Base-by-base conservation (phyloP, 495 filamentous ascomycete species). In the Lepraria neglecta region DNA sequence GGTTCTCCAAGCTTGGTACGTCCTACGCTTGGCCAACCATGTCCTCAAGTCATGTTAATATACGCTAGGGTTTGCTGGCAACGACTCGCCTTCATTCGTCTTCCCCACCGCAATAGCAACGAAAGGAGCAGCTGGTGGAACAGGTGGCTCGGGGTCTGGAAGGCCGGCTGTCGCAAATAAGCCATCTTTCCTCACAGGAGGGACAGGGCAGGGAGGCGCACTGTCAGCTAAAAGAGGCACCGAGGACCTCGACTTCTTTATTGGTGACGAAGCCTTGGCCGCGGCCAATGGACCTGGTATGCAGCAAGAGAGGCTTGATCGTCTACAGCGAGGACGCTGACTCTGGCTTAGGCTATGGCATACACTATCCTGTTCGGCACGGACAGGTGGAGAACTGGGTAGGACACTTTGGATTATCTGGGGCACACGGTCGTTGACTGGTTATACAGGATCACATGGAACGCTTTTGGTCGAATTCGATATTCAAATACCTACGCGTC, bases 371-470 rank as follows among this genome's bases (percentile, higher is more conserved):
- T 47, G 96, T 98, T 70, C 83, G 95, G 59, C 94, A 98, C 71
- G 94, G 94, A 57, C 95, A 97, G 76, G 87, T 98, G 69, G 94
- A 98, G 75, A 96, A 98, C 71, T 98, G 94, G 94, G 87, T 91
- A 75, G 76, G 62, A 59, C 15, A 12, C 14, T 38, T 6, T 31
- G 21, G 24, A 31, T 17, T 12, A 43, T 24, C 53, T 11, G 38
- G 19, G 38, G 31, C 27, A 50, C 24, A 24, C 46, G n/a, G 35
- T 35, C 48, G 48, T 66, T 74, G 55, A 73, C 64, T 42, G 28
- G 48, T 31, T 38, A 19, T 33, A 46, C 60, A 91, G 87, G 94
- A 98, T 73, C 87, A 95, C 66, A 98, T 98, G 94, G 94, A 98
- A 71, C 84, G 94, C 57, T 98, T 96, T 74, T 98, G 94, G 94